Evolutionary conservation across 805 yeast genomes (phyloP), one percentile per base, ranked within the genome.

Genomic region (Ogataea paraovalis): DNA sequence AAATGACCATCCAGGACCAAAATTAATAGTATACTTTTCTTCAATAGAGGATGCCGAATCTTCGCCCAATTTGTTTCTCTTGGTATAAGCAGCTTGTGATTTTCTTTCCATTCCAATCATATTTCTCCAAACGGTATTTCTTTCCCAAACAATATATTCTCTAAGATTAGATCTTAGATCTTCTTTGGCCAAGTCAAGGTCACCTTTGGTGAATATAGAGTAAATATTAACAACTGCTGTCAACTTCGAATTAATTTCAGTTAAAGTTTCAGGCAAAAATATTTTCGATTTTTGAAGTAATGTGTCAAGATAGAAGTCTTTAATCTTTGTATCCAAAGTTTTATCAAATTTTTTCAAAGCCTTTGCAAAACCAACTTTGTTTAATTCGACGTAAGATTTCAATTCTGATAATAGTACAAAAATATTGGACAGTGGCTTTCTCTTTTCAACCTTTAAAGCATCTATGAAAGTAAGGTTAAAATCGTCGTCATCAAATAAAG

Each of bases 91-190:
- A 19, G 88, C 89, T 58, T 90, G 92, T 0, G 91, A 73, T 58
- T 87, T 87, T 56, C 96, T 78, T 64, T 91, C 97, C 57, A 91
- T 68, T 20, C 94, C 92, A 62, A 92, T 85, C 85, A 92, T 83
- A 66, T 92, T 97, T 62, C 94, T 83, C 99, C 99, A 92, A 25
- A 92, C 97, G 0, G 97, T 92, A 64, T 90, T 90, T 65, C 99
- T 78, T 68, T 92, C 98, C 95, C 97, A 92, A 18, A 91, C 96
- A 32, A 92, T 87, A 65, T 92, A 96, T 59, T 92, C 99, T 53
- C 97, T 75, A 53, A 92, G 68, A 53, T 76, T 76, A 3, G 78
- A 68, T 53, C 73, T 71, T 47, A 78, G 65, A 44, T 76, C 81
- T 36, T 67, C 65, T 41, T 69, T 71, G 37, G 79, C 73, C 16